These are phyloP conservation scores for Russula sp. DNA, from an alignment of 768 basidiomycete genomes.

Conservation along the genomic window DNA sequence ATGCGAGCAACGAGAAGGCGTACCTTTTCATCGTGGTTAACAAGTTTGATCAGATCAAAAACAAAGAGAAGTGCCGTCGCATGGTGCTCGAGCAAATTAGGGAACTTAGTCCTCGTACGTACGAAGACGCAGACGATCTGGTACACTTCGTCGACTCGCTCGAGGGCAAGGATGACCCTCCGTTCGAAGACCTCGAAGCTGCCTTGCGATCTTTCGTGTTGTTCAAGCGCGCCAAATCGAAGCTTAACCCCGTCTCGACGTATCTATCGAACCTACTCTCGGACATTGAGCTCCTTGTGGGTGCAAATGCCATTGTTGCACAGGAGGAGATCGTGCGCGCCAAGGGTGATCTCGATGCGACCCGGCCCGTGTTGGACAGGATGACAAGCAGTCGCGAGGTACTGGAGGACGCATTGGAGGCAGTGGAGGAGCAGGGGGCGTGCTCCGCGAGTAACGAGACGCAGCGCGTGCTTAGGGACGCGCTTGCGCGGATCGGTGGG, in stretches of 20 bases:
- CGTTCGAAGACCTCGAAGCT: constrained; percentile 86
- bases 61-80: constrained; percentile 88
- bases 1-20: constrained; percentile 93
- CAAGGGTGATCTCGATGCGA: constrained; percentile 53
- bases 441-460: constrained; percentile 46
- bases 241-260: constrained; percentile 87
- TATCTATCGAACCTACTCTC: constrained; percentile 86
- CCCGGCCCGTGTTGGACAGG: constrained; percentile 80
- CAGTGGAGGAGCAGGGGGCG: constrained; percentile 68
- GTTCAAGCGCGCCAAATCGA: constrained; percentile 92
- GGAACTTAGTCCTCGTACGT: constrained; percentile 85
- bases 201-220: constrained; percentile 91
- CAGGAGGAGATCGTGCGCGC: constrained; percentile 68
- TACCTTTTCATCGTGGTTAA: constrained; percentile 98
- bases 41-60: constrained; percentile 91
- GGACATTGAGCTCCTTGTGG: constrained; percentile 82
- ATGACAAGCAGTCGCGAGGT: constrained; percentile 68
- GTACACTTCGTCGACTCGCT: constrained; percentile 98
- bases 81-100: constrained; percentile 91
- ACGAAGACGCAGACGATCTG: constrained; percentile 83
- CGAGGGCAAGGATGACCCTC: constrained; percentile 54
- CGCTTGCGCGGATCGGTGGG: constrained; percentile 67
- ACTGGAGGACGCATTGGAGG: constrained; percentile 73
- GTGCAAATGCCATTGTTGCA: constrained; percentile 84
- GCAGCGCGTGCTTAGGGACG: constrained; percentile 50